Base-by-base conservation (phyloP, 2,329 filamentous ascomycete genomes). In the Ciborinia camelliae region DNA sequence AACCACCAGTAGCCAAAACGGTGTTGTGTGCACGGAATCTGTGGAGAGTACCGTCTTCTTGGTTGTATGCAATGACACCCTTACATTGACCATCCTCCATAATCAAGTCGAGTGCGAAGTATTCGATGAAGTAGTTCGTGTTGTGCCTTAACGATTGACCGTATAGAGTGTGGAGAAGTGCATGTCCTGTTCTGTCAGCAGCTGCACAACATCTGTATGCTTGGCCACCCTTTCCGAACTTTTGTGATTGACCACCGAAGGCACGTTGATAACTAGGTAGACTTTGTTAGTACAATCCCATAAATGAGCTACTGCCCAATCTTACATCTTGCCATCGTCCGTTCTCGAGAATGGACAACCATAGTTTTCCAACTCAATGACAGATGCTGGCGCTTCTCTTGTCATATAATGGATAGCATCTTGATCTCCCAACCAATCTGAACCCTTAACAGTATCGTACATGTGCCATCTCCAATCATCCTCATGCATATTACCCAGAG, bases 391-490 rank as follows among this genome's bases (percentile, higher is more conserved):
- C 68, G 93, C 93, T 81, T 97, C 93, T 75, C 92, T 86, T 74
- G 93, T 97, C 93, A 97, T 97, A 83, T 97, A 97, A 81, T 97
- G 93, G 76, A 97, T 97, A 70, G 93, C 93, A 77, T 97, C 93
- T 80, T 97, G 93, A 79, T 97, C 93, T 79, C 93, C 93, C 60
- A 97, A 86, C 93, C 93, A 97, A 83, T 97, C 93, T 71, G 91
- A 96, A 71, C 93, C 93, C 84, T 97, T 97, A 77, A 97, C 93
- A 51, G 93, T 97, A 79, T 97, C 93, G 83, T 97, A 97, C 93
- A 97, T 97, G 81, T 97, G 93, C 93, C 93, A 97, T 83, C 92
- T 88, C 93, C 93, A 97, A 81, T 97, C 92, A 75, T 97, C 93
- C 82, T 94, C 87, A 84, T 97, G 92, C 93, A 97, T 97, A 30